These are phyloP conservation scores for Vanrija sp. DNA, from an alignment of 1,284 basidiomycete genomes.

Conservation along the genomic window DNA sequence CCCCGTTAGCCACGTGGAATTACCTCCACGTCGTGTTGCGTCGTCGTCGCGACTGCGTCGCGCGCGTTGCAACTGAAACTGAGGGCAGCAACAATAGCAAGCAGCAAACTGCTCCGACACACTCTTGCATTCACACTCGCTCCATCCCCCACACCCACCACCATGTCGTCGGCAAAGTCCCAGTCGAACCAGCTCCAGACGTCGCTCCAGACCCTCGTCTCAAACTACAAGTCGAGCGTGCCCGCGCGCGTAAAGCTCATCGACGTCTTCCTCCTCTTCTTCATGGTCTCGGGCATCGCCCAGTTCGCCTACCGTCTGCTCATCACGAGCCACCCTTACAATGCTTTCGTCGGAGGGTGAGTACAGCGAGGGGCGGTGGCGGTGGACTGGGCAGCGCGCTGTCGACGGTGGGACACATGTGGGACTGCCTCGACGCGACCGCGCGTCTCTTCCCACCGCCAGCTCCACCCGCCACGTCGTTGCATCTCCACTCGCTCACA, in stretches of 20 bases:
- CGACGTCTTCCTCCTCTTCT: conserved; percentile 87
- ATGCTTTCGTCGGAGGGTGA: conserved; percentile 92
- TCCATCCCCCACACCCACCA: neutral
- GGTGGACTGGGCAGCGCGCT: no score
- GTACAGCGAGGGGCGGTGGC: conserved; percentile 44
- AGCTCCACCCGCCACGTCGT: neutral
- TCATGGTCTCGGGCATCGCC: conserved; percentile 82
- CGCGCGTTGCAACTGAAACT: neutral
- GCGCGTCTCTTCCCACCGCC: neutral
- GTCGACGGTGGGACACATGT: no score
- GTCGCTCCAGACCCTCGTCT: conserved; percentile 62
- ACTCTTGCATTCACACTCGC: neutral
- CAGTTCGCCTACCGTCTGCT: conserved; percentile 91
- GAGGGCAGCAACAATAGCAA: no score
- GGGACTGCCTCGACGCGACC: conserved; percentile 3
- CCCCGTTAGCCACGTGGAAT: neutral
- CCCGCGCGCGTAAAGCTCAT: conserved; percentile 84
- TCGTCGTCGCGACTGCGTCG: neutral
- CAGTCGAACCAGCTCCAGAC: conserved; percentile 22
- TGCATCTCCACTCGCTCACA: no score
- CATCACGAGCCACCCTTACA: conserved; percentile 92
- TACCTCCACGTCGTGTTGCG: neutral
- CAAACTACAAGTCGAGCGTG: conserved; percentile 72
- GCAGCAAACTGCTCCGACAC: neutral
- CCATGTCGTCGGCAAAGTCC: neutral